These are phyloP conservation scores for Colletotrichum paranaense DNA, from an alignment of 2,329 filamentous ascomycete genomes.

Conservation along the genomic window DNA sequence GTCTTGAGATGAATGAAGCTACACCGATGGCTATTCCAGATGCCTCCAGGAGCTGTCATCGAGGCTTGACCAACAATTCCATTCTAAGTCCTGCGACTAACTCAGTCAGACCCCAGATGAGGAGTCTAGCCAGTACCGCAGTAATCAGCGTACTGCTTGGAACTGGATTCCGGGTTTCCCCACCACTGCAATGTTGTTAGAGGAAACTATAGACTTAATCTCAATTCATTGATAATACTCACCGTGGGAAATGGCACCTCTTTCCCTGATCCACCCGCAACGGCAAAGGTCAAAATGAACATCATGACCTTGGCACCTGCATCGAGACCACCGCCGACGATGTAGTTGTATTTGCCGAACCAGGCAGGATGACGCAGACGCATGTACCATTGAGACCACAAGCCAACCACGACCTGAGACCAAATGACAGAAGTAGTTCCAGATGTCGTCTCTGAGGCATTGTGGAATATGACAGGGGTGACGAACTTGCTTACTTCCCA, in stretches of 20 bases:
- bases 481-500: conserved; percentile 32
- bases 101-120: neutral
- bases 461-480: conserved; percentile 33
- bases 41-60: neutral
- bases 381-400: conserved; percentile 45
- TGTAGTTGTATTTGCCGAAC: conserved; percentile 44
- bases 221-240: neutral
- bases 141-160: conserved; percentile 33
- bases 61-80: too few species aligned
- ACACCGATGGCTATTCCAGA: too few species aligned
- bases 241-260: conserved; percentile 36
- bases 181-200: conserved; percentile 18
- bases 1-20: too few species aligned
- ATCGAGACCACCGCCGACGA: conserved; percentile 36
- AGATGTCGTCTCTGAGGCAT: conserved; percentile 30
- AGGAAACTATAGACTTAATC: neutral
- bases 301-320: conserved; percentile 39
- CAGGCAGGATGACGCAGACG: conserved; percentile 39
- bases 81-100: too few species aligned
- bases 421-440: conserved; percentile 34
- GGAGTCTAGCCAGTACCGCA: conserved; percentile 16
- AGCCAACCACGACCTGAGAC: conserved; percentile 45
- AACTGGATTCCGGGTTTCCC: conserved; percentile 20
- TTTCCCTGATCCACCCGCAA: conserved; percentile 36
- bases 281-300: conserved; percentile 39